Evolutionary conservation across 2,329 filamentous ascomycete genomes (phyloP).

Genomic region (Cladophialophora carrionii): DNA sequence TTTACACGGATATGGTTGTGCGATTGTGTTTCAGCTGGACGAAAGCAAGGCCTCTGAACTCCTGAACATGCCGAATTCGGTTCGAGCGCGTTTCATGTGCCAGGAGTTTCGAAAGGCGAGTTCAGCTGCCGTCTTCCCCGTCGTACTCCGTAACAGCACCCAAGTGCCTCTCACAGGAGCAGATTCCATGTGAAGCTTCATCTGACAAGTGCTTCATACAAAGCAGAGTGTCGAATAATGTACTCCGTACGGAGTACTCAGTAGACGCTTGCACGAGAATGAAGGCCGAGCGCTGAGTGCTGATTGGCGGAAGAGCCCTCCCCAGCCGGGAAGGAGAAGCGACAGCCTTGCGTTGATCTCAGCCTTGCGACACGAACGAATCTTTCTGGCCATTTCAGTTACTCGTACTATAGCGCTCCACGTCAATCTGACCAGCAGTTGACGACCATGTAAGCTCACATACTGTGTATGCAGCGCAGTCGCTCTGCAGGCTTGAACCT

Average conservation of each 20-base stretch:
- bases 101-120: conserved; percentile 12
- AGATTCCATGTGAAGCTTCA: neutral
- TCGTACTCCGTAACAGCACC: neutral
- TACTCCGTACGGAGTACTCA: no score
- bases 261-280: neutral
- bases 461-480: no score
- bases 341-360: neutral
- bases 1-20: conserved; percentile 9
- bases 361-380: neutral
- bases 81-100: conserved; percentile 9
- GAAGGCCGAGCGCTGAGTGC: neutral
- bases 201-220: neutral
- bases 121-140: neutral
- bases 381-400: neutral
- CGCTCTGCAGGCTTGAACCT: neutral
- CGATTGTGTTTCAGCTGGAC: neutral
- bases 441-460: neutral
- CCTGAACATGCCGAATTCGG: conserved; percentile 6
- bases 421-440: neutral
- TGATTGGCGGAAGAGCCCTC: neutral
- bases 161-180: conserved; percentile 7
- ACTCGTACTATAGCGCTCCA: neutral
- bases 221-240: neutral
- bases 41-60: neutral
- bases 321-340: neutral